Conservation (phyloP, 2,329 filamentous ascomycete genomes). For the Salinomyces thailandicus region DNA sequence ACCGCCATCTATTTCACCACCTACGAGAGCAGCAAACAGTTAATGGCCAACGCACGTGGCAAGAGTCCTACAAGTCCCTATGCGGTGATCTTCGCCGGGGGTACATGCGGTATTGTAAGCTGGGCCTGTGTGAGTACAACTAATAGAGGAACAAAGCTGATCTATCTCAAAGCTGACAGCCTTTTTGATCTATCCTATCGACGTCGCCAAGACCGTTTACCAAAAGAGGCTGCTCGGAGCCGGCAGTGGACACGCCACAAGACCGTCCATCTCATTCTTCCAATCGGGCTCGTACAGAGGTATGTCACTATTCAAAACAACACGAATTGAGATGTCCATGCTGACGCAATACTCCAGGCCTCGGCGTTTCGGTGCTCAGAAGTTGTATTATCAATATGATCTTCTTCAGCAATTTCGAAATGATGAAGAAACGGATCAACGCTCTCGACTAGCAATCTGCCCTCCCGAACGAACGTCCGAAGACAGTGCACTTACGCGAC, state of each 20-base stretch:
- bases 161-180: constrained; percentile 6
- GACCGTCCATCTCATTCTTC: constrained; percentile 68
- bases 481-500: not conserved
- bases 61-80: constrained; percentile 66
- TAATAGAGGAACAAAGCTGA: not conserved
- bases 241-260: constrained; percentile 40
- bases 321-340: not conserved
- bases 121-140: constrained; percentile 60
- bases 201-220: constrained; percentile 77
- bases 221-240: constrained; percentile 69
- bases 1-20: constrained; percentile 83
- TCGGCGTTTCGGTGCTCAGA: constrained; percentile 72
- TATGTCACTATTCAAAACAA: too few relatives aligned
- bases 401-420: constrained; percentile 82
- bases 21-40: constrained; percentile 76
- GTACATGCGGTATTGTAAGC: constrained; percentile 70
- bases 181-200: constrained; percentile 49
- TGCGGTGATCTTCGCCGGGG: constrained; percentile 67
- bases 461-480: not conserved
- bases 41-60: constrained; percentile 65
- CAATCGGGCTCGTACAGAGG: constrained; percentile 71
- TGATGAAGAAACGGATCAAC: constrained; percentile 55
- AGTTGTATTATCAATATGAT: constrained; percentile 78
- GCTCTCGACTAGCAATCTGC: constrained; percentile 11
- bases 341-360: constrained; percentile 25